A percentile compares a stretch with the other conserved stretches of the same genome.
Evolutionary conservation across 2,329 filamentous ascomycete species (phyloP).

Genomic region (Zymoseptoria brevis): DNA sequence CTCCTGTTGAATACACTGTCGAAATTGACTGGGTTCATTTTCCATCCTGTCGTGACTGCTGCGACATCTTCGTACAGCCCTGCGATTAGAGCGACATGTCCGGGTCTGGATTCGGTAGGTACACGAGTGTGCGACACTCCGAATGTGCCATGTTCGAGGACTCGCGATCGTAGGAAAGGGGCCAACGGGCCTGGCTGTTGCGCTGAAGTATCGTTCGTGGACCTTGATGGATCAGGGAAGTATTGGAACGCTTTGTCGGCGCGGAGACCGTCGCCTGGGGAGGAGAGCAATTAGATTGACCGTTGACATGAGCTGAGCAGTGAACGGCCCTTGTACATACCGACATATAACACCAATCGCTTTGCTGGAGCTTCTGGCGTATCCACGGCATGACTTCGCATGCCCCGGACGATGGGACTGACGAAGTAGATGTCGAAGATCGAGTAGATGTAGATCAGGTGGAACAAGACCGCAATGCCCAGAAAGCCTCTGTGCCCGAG

Average conservation of each 20-base stretch:
- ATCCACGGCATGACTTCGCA: conserved; percentile 71
- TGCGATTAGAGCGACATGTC: conserved; percentile 93
- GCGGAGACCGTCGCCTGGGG: conserved; percentile 72
- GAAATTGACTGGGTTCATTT: conserved; percentile 95
- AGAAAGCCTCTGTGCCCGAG: conserved; percentile 72
- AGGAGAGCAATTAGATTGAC: not conserved
- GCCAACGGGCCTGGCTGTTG: conserved; percentile 72
- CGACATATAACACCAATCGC: conserved; percentile 86
- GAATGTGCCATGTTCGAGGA: conserved; percentile 86
- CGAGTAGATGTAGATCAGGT: conserved; percentile 85
- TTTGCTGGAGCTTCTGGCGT: conserved; percentile 69
- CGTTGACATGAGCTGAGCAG: not conserved
- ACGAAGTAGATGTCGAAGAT: conserved; percentile 99
- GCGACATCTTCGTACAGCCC: conserved; percentile 97
- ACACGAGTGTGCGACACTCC: conserved; percentile 95
- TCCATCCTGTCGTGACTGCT: conserved; percentile 95
- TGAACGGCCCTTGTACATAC: conserved; percentile 36
- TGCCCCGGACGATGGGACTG: conserved; percentile 91
- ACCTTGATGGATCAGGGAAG: conserved; percentile 74
- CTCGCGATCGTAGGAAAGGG: conserved; percentile 81
- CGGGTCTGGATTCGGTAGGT: conserved; percentile 90
- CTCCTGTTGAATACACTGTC: conserved; percentile 98
- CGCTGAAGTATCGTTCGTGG: conserved; percentile 47
- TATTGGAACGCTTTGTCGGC: conserved; percentile 97
- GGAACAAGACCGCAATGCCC: conserved; percentile 81